Base-by-base conservation (phyloP, 176 grass and related monocot species). In the Echinochloa phyllopogon region DNA sequence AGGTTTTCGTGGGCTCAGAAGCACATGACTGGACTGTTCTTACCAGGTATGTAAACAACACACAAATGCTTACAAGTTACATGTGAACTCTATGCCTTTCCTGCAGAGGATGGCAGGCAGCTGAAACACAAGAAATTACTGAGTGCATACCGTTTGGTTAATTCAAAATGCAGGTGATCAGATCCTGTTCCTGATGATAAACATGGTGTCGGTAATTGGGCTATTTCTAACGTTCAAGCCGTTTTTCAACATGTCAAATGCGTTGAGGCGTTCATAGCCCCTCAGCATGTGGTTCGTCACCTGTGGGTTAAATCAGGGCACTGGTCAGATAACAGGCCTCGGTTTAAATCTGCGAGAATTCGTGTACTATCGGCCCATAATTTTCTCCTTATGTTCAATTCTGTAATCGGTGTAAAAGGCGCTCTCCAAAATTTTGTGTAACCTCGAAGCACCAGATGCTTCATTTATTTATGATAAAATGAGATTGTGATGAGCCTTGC, bases 101-200 rank as follows among this genome's bases (percentile, higher is more conserved):
- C 8, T 49, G 23, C 51, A 85, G 20, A 85, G 20, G 47, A 69
- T 42, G 71, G 17, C 12, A 29, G 11, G 74, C 36, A 58, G 10
- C 16, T 21, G 33, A 10, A 71, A 5, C 24, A 16, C 44, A 9
- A 15, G 8, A 38, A 10, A 48, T 69, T 58, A 48, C 10, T 69
- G 53, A 43, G 63, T 52, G 33, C 50, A 38, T 52, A 58, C 71
- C 18, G 21, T 25, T 60, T 25, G 1, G 4, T 16, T 51, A 15
- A 85, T 51, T 0, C 57, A 60, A 79, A 44, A 80, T 84, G 65
- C 82, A 91, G 89, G 89, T 82, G 90, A 92, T 75, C 90, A 92
- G 23, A 74, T 92, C 72, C 59, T 89, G 56, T 92, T 92, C 85
- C 45, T 84, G 38, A 72, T 87, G 52, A 65, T 92, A 43, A 92